phyloP scores from a whole-genome alignment of 164 flowering plant species.

The Liquidambar formosana region DNA sequence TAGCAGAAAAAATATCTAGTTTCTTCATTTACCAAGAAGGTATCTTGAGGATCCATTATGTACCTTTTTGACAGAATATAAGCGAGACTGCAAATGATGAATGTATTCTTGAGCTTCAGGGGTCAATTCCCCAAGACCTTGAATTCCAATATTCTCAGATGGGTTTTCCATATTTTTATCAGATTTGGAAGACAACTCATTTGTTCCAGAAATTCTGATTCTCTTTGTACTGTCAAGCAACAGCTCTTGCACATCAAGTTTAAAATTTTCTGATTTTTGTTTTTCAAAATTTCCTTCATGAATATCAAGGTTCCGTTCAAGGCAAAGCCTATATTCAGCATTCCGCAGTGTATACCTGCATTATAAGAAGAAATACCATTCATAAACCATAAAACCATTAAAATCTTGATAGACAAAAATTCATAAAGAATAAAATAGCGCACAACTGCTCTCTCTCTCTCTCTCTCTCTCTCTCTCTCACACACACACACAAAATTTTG shows the following conservation, averaged over 20 bases:
- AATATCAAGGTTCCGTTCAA: conserved; percentile 68
- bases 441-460: too few species aligned
- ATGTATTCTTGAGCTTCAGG: conserved; percentile 67
- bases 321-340: conserved; percentile 87
- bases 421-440: too few species aligned
- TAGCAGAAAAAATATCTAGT: too few species aligned
- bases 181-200: conserved; percentile 24
- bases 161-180: conserved; percentile 23
- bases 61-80: conserved; percentile 70
- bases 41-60: not conserved
- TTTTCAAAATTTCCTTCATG: conserved; percentile 36
- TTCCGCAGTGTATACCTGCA: conserved; percentile 78
- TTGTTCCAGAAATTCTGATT: conserved; percentile 14
- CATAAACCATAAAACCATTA: not conserved
- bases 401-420: not conserved
- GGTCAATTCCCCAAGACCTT: conserved; percentile 64
- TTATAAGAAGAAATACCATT: conserved; percentile 5
- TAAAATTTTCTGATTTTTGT: conserved; percentile 29
- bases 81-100: conserved; percentile 52
- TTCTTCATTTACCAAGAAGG: not conserved
- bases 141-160: conserved; percentile 25
- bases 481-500: too few species aligned
- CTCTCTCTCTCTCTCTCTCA: too few species aligned
- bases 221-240: conserved; percentile 25
- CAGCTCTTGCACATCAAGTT: conserved; percentile 27